These are phyloP conservation scores for Pseudonitzschia multiseries DNA, from an alignment of 108 stramenopile genomes.

Conservation along the genomic window DNA sequence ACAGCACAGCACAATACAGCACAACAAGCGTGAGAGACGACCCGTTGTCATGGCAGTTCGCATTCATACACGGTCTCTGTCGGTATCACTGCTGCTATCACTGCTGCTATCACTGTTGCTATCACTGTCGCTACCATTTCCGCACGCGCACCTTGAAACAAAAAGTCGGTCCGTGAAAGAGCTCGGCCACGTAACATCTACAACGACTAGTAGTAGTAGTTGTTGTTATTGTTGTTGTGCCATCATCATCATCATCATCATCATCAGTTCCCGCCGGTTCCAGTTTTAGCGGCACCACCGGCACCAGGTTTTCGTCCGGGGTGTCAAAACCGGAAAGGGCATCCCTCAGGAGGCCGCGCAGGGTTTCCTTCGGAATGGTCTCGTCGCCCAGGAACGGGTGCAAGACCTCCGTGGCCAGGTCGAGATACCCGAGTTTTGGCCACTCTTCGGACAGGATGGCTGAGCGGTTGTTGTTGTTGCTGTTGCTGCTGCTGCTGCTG, in stretches of 20 bases:
- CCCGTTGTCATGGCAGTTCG: too few species aligned
- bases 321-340: conserved; percentile 48
- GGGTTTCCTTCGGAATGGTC: conserved; percentile 47
- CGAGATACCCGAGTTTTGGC: conserved; percentile 54
- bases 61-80: too few species aligned
- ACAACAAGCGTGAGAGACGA: too few species aligned
- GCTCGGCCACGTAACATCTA: conserved; percentile 66
- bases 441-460: conserved; percentile 38
- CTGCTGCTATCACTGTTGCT: too few species aligned
- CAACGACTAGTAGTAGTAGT: too few species aligned
- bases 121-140: too few species aligned
- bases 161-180: conserved; percentile 91
- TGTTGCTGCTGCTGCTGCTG: too few species aligned
- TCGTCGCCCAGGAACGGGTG: conserved; percentile 52
- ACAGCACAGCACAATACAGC: too few species aligned
- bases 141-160: conserved; percentile 67
- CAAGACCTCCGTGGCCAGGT: conserved; percentile 59
- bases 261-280: conserved; percentile 1
- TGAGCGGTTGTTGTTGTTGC: conserved; percentile 13
- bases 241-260: conserved; percentile 38
- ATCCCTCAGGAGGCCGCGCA: conserved; percentile 44
- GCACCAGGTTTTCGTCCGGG: conserved; percentile 21
- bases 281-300: conserved; percentile 19
- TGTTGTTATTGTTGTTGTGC: too few species aligned
- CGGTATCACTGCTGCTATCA: too few species aligned